These are phyloP conservation scores for Wickerhamiella sergipiensis DNA, from an alignment of 805 yeast genomes.

Conservation along the genomic window DNA sequence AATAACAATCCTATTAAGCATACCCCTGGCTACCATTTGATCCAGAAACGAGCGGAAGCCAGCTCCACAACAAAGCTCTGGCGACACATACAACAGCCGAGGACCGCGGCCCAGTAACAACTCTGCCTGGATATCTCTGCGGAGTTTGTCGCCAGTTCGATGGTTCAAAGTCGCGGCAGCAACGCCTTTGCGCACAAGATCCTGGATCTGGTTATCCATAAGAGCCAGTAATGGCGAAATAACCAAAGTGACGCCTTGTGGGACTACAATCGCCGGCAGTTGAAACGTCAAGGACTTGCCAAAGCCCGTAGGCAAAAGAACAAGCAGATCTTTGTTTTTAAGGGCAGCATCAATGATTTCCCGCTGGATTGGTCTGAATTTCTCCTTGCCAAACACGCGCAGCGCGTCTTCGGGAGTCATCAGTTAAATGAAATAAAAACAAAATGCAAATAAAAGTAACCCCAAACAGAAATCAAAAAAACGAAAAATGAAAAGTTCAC, in stretches of 20 bases:
- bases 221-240: constrained; percentile 87
- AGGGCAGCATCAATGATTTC: constrained; percentile 17
- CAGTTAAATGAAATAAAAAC: background rate
- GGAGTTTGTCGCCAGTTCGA: constrained; percentile 46
- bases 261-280: constrained; percentile 66
- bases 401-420: background rate
- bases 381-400: constrained; percentile 10
- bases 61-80: constrained; percentile 42
- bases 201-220: constrained; percentile 93
- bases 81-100: constrained; percentile 85
- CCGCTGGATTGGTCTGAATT: constrained; percentile 18
- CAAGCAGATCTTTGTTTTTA: constrained; percentile 71
- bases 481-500: background rate
- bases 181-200: constrained; percentile 48
- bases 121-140: constrained; percentile 43
- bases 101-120: constrained; percentile 59
- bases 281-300: constrained; percentile 95
- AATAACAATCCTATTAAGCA: constrained; percentile 72
- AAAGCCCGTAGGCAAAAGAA: constrained; percentile 96
- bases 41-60: constrained; percentile 52
- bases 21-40: constrained; percentile 38
- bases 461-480: too few species aligned
- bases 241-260: constrained; percentile 65
- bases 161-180: constrained; percentile 80
- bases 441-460: background rate